Base-by-base conservation (phyloP, 441 rosid genomes). In the Populus hybrid region DNA sequence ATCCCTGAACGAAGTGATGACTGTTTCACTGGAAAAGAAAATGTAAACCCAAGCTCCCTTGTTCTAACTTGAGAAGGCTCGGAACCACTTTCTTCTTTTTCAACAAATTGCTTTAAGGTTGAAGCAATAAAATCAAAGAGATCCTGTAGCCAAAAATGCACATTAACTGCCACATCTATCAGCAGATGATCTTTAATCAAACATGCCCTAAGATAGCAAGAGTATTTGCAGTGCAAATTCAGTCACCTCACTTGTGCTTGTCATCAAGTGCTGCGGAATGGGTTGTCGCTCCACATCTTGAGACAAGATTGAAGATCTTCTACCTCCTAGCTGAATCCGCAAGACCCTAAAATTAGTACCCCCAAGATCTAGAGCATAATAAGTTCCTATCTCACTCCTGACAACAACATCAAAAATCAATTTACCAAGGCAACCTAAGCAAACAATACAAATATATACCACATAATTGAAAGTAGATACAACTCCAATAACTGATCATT, bases 11-110 rank as follows among this genome's bases (percentile, higher is more conserved):
- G 82, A 65, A 84, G 79, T 59, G 99, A 94, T 6, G 76, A 82
- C 71, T 94, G 99, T 80, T 88, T 96, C 69, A 94, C 90, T 6
- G 99, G 99, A 83, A 93, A 96, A 20, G 99, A 94, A 80, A 95
- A 93, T 57, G 97, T 91, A 80, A 95, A 95, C 35, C 97, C 98
- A 70, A 94, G 91, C 75, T 91, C 91, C 87, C 88, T 89, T 80
- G 81, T 85, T 74, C 74, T 83, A 68, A 46, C 70, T 36, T 65
- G 26, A 57, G 92, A 73, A 69, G 73, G 50, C 50, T 82, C 83
- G 42, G 89, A 85, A 80, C 78, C 86, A 14, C 73, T 83, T 85
- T 84, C 93, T 87, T 89, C 98, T 63, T 87, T 83, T 83, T 91
- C 97, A 9, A 92, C 81, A 79, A 94, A 94, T 75, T 88, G 87